Evolutionary conservation across 1,139 yeast species (phyloP).

Genomic region (Saccharomyces pastorianus): DNA sequence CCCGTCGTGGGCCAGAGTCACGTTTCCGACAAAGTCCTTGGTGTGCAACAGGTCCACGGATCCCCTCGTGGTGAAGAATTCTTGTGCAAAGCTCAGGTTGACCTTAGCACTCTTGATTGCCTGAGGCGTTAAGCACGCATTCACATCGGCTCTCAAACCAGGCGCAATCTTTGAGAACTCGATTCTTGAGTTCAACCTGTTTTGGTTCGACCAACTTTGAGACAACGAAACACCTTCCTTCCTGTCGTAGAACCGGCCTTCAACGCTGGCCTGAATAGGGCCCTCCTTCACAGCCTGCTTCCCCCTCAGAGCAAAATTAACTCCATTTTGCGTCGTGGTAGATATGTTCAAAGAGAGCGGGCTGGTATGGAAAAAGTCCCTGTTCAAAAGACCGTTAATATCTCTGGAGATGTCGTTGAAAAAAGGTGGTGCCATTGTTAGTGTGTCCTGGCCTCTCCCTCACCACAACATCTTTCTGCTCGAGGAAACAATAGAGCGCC

Average conservation of each 20-base stretch:
- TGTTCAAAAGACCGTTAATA: conserved; percentile 80
- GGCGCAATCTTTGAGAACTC: conserved; percentile 91
- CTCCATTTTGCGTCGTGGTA: conserved; percentile 95
- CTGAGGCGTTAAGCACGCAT: conserved; percentile 81
- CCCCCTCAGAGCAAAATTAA: conserved; percentile 89
- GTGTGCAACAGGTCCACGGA: conserved; percentile 93
- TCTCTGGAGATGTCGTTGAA: conserved; percentile 86
- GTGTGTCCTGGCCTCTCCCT: background rate
- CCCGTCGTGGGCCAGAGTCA: conserved; percentile 92
- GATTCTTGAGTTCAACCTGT: conserved; percentile 83
- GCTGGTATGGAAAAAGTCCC: conserved; percentile 87
- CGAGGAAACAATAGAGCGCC: background rate
- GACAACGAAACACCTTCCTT: conserved; percentile 87
- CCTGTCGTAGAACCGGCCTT: conserved; percentile 90
- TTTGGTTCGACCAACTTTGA: conserved; percentile 97
- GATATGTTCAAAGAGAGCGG: conserved; percentile 84
- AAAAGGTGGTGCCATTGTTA: conserved; percentile 59
- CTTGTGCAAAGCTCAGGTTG: conserved; percentile 87
- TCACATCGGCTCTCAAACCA: conserved; percentile 88
- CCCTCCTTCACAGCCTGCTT: conserved; percentile 72
- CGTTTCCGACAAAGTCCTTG: conserved; percentile 90
- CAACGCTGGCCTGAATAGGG: conserved; percentile 80
- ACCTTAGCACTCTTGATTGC: conserved; percentile 85
- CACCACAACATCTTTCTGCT: background rate
- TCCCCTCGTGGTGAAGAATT: conserved; percentile 88